A percentile compares a stretch with the other conserved stretches of the same genome.
Conservation (phyloP, 73 alveolate species). For the Paramecium octaurelia region DNA sequence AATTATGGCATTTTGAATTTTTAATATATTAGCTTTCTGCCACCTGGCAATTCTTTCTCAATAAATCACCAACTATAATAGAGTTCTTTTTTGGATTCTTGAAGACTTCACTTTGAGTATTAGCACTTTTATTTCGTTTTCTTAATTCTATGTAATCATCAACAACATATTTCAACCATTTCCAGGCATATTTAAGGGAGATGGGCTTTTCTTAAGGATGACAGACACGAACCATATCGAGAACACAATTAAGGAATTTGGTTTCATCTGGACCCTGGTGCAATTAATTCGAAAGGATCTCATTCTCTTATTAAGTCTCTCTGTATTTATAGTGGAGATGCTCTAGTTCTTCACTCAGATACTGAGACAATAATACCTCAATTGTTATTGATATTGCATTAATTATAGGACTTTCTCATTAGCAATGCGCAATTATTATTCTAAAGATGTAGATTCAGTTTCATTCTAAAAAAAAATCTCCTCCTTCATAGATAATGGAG, state of each 20-base stretch:
- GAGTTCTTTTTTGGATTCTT: neutral
- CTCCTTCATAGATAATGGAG: slow-evolving; percentile 27
- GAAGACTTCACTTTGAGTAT: slow-evolving; percentile 10
- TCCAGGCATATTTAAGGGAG: slow-evolving; percentile 14
- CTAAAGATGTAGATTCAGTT: neutral
- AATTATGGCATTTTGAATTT: neutral
- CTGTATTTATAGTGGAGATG: neutral
- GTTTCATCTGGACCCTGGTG: neutral
- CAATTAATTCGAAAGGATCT: neutral
- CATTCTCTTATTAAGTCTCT: neutral
- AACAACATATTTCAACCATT: slow-evolving; percentile 15
- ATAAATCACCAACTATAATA: neutral
- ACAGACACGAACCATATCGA: slow-evolving; percentile 33
- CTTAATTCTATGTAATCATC: slow-evolving; percentile 27
- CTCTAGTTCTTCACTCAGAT: slow-evolving; percentile 37
- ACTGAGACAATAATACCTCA: neutral
- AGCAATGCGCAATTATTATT: neutral
- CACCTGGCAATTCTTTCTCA: neutral
- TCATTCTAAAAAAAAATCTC: neutral
- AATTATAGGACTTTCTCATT: neutral
- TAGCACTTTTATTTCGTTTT: neutral
- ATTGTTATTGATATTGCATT: neutral
- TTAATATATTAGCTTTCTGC: slow-evolving; percentile 3
- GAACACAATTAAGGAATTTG: slow-evolving; percentile 17
- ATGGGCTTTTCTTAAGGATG: slow-evolving; percentile 11